These are phyloP conservation scores for Monosporozyma unispora DNA, from an alignment of 805 yeast genomes.

Conservation along the genomic window DNA sequence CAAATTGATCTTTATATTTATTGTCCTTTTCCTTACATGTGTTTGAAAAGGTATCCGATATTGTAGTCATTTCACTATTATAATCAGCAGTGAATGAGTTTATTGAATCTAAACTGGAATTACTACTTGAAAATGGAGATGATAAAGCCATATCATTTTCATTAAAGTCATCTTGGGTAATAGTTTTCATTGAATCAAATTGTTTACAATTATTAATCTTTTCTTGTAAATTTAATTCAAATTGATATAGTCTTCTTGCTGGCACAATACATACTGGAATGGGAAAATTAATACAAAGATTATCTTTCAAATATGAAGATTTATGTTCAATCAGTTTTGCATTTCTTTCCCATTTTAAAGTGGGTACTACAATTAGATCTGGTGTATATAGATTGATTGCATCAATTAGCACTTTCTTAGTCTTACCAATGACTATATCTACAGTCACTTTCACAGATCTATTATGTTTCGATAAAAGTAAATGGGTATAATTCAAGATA, in stretches of 20 bases:
- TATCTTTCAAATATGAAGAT: conserved; percentile 18
- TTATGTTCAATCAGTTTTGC: conserved; percentile 15
- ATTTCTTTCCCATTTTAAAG: conserved; percentile 21
- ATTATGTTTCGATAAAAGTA: conserved; percentile 17
- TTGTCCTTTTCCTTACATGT: background rate
- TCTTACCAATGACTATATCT: conserved; percentile 23
- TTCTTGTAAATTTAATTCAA: conserved; percentile 17
- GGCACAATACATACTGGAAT: conserved; percentile 25
- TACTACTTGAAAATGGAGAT: background rate
- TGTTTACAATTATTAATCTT: background rate
- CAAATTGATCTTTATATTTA: background rate
- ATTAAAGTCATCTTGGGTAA: too few species aligned
- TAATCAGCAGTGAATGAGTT: conserved; percentile 4
- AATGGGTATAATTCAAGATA: conserved; percentile 19
- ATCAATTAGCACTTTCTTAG: conserved; percentile 17
- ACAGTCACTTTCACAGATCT: conserved; percentile 19
- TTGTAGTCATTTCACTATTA: background rate
- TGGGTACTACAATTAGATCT: conserved; percentile 18
- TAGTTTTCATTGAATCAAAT: background rate
- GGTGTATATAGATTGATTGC: conserved; percentile 28
- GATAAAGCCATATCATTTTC: background rate
- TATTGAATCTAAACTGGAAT: conserved; percentile 1
- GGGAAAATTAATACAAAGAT: conserved; percentile 15
- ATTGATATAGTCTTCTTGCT: conserved; percentile 18
- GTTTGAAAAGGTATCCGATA: background rate